These are phyloP conservation scores for Chloris gayana DNA, from an alignment of 176 grass and related monocot species.

Conservation along the genomic window DNA sequence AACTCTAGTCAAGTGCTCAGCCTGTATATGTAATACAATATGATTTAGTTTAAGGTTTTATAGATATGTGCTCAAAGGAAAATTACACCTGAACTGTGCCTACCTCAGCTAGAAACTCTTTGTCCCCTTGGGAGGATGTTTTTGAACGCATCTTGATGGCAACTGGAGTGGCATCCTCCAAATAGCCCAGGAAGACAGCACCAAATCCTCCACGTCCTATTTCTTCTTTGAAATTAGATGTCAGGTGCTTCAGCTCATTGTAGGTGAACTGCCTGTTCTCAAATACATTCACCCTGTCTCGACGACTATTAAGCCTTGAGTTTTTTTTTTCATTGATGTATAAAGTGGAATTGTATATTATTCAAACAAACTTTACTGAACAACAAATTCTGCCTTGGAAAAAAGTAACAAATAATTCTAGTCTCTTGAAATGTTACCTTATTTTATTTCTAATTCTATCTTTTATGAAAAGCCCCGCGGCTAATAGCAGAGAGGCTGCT, in stretches of 20 bases:
- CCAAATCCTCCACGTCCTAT: conserved; percentile 80
- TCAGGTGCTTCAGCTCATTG: conserved; percentile 60
- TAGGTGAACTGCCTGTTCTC: conserved; percentile 64
- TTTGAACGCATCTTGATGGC: conserved; percentile 63
- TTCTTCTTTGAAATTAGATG: conserved; percentile 60
- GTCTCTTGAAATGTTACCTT: conserved; percentile 30
- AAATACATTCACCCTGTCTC: background rate
- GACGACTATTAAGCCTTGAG: conserved; percentile 5
- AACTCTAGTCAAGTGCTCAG: conserved; percentile 58
- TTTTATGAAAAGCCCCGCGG: conserved; percentile 20
- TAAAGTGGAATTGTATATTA: too few species aligned
- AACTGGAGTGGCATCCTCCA: conserved; percentile 66
- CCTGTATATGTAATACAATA: conserved; percentile 24
- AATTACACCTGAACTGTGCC: background rate
- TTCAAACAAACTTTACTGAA: background rate
- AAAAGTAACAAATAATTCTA: background rate
- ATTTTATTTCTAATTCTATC: conserved; percentile 11
- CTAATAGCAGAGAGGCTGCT: conserved; percentile 28
- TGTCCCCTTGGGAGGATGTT: conserved; percentile 49
- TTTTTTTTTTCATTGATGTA: background rate
- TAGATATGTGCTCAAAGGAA: background rate
- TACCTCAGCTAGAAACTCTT: conserved; percentile 74
- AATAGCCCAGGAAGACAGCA: conserved; percentile 54
- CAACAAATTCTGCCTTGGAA: too few species aligned
- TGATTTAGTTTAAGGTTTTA: background rate